Conservation (phyloP, 1,139 yeast genomes). For the Candida dubliniensis region DNA sequence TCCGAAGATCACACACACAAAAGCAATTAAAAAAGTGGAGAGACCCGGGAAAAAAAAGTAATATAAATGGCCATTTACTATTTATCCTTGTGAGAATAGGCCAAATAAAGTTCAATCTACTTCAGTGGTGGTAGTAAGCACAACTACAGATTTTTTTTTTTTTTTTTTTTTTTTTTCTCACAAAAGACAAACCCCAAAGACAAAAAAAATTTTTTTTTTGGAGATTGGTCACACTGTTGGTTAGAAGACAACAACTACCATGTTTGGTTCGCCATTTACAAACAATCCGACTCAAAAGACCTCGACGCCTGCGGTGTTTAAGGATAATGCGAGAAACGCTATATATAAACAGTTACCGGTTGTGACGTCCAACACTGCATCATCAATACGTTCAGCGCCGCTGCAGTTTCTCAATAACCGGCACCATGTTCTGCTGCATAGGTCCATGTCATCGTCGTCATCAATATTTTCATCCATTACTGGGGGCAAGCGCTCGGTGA, state of each 20-base stretch:
- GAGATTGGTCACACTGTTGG: background rate
- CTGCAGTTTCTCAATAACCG: conserved; percentile 22
- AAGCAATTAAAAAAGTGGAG: no score
- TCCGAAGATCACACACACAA: no score
- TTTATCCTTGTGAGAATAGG: no score
- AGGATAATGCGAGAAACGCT: conserved; percentile 48
- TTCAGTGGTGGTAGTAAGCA: no score
- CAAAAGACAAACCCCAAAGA: no score
- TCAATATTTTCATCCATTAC: conserved; percentile 27
- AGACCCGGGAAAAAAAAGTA: no score
- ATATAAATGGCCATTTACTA: no score
- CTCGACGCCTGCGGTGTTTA: conserved; percentile 45
- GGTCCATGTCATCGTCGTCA: conserved; percentile 14
- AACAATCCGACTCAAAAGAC: conserved; percentile 29
- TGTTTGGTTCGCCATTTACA: conserved; percentile 44
- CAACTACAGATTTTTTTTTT: background rate
- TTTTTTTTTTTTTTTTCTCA: no score
- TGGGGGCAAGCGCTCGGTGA: conserved; percentile 40
- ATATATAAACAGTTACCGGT: conserved; percentile 47
- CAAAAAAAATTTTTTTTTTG: background rate
- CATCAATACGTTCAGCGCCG: conserved; percentile 37
- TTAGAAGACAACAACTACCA: conserved; percentile 12
- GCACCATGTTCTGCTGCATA: conserved; percentile 15
- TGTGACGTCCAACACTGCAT: conserved; percentile 23
- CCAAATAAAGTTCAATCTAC: no score